Evolutionary conservation across 1,284 basidiomycete genomes (phyloP).

Genomic region (Puccinia triticina): DNA sequence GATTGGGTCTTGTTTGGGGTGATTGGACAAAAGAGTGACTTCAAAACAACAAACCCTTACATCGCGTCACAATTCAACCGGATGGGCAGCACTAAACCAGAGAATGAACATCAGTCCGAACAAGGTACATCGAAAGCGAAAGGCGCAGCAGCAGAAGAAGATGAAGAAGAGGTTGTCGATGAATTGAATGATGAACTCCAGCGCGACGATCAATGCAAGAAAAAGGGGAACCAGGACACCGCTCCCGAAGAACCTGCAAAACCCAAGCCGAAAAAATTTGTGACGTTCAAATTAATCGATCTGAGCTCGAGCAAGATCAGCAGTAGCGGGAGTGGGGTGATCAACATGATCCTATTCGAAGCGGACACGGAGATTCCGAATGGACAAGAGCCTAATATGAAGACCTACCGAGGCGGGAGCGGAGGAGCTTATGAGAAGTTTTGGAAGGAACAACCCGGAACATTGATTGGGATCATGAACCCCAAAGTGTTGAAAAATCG

Average conservation of each 20-base stretch:
- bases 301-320: slow-evolving; percentile 66
- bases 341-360: slow-evolving; percentile 85
- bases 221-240: slow-evolving; percentile 53
- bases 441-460: slow-evolving; percentile 80
- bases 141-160: not conserved
- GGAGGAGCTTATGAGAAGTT: slow-evolving; percentile 86
- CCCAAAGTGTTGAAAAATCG: slow-evolving; percentile 80
- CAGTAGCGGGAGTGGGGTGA: slow-evolving; percentile 76
- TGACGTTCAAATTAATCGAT: slow-evolving; percentile 82
- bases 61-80: slow-evolving; percentile 23
- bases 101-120: not conserved
- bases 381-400: slow-evolving; percentile 58
- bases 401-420: slow-evolving; percentile 80
- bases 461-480: slow-evolving; percentile 85
- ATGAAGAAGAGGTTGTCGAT: slow-evolving; percentile 34
- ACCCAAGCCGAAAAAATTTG: slow-evolving; percentile 59
- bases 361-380: slow-evolving; percentile 61
- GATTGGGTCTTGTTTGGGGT: slow-evolving; percentile 91
- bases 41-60: slow-evolving; percentile 65
- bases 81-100: not conserved
- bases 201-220: slow-evolving; percentile 52
- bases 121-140: not conserved
- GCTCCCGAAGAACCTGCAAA: slow-evolving; percentile 53
- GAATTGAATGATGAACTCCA: slow-evolving; percentile 50
- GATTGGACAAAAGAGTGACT: slow-evolving; percentile 77